Conservation (phyloP, 2,329 filamentous ascomycete species). For the Ampelomyces quisqualis region DNA sequence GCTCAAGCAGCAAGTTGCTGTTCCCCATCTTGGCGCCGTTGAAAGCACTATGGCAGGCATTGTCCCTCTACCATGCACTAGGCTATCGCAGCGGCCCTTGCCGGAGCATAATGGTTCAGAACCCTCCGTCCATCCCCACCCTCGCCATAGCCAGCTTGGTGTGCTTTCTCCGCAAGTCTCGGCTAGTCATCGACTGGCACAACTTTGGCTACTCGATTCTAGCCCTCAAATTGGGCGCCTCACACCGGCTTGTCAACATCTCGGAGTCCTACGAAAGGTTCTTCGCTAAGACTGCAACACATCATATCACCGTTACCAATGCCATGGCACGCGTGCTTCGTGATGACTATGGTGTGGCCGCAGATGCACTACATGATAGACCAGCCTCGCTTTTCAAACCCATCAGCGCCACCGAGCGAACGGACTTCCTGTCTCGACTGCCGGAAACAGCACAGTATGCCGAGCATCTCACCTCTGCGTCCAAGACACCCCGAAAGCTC, state of each 20-base stretch:
- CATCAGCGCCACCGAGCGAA: constrained; percentile 47
- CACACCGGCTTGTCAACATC: constrained; percentile 73
- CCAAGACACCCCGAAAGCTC: constrained; percentile 62
- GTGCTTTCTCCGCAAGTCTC: constrained; percentile 74
- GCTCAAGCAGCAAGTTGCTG: constrained; percentile 66
- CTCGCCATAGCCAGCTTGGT: constrained; percentile 72
- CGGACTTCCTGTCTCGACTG: constrained; percentile 64
- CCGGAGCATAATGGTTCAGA: constrained; percentile 87
- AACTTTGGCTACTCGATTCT: constrained; percentile 98
- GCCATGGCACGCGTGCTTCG: constrained; percentile 79
- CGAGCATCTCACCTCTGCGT: constrained; percentile 51
- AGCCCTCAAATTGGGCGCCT: constrained; percentile 61
- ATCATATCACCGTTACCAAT: constrained; percentile 83
- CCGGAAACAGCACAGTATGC: constrained; percentile 64
- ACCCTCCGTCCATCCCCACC: constrained; percentile 92
- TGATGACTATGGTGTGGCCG: constrained; percentile 64
- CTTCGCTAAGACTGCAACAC: constrained; percentile 67
- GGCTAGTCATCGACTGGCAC: constrained; percentile 93
- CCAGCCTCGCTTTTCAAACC: constrained; percentile 82
- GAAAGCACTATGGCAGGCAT: constrained; percentile 83
- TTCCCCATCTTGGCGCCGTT: constrained; percentile 78
- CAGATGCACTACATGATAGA: constrained; percentile 67
- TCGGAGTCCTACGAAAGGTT: constrained; percentile 75
- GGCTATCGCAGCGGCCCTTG: constrained; percentile 72
- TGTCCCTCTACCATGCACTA: constrained; percentile 68